Conservation (phyloP, 2,329 filamentous ascomycete genomes). For the Nigrospora sphaerica region DNA sequence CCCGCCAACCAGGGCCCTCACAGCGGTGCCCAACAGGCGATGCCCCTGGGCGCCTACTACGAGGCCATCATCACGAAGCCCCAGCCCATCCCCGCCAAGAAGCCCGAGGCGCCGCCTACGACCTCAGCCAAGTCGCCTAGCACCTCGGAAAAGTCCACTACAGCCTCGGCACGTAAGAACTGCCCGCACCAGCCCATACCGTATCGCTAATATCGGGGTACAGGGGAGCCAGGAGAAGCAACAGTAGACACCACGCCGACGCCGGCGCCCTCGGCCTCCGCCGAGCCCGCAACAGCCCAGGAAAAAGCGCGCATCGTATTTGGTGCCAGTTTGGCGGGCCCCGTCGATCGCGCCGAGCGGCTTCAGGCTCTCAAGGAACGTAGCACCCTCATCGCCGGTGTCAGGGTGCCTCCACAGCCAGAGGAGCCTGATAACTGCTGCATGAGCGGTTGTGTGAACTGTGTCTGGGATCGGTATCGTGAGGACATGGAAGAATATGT, state of each 20-base stretch:
- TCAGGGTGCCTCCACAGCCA: conserved; percentile 76
- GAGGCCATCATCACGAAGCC: conserved; percentile 45
- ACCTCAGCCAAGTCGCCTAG: conserved; percentile 23
- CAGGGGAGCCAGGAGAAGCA: conserved; percentile 2
- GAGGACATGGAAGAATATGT: conserved; percentile 93
- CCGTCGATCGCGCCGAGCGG: conserved; percentile 59
- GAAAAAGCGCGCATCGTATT: conserved; percentile 67
- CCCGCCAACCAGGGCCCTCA: conserved; percentile 10
- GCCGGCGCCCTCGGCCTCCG: conserved; percentile 18
- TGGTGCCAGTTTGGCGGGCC: conserved; percentile 69
- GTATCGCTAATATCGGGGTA: conserved; percentile 2
- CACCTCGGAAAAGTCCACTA: conserved; percentile 12
- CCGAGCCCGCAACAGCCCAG: conserved; percentile 37
- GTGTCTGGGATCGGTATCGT: conserved; percentile 87
- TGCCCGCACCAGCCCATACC: not conserved
- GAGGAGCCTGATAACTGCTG: conserved; percentile 96
- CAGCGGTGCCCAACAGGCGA: conserved; percentile 28
- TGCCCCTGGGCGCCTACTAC: conserved; percentile 52
- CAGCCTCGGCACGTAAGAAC: conserved; percentile 15
- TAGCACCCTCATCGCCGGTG: conserved; percentile 64
- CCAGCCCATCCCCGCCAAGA: conserved; percentile 29
- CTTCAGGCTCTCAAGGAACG: conserved; percentile 49
- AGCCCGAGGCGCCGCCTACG: conserved; percentile 36
- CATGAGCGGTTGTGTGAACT: conserved; percentile 97
- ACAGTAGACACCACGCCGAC: conserved; percentile 5